Evolutionary conservation across 2,329 filamentous ascomycete species (phyloP), one percentile per base, ranked within the genome.

Genomic region (Parascedosporium putredinis): DNA sequence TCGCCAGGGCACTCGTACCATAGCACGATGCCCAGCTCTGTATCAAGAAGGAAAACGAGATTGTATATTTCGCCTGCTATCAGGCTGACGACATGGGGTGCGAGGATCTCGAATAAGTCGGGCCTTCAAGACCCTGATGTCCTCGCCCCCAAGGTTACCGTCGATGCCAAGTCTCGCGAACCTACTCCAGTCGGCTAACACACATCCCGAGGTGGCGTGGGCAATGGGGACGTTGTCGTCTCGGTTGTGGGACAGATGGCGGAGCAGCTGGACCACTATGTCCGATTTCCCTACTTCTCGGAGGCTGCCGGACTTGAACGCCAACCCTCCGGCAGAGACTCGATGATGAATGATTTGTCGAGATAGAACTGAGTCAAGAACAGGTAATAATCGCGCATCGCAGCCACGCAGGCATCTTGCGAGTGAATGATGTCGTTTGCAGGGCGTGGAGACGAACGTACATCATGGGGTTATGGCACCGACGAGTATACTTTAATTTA

Each of bases 321-420:
- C 60, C 62, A 63, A 27, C 60, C 60, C 14, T 49, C 56, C 25
- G 53, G 46, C 29, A 60, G 60, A 3, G 60, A 60, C 23, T 57
- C 48, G 22, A 58, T 49, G 36, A 63, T 51, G 10, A 52, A 51
- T 1, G 52, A 54, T 5, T 59, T 53, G 7, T 53, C 42, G 14
- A 64, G 49, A 46, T 62, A 62, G 52, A 61, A 53, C 14, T 54
- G 53, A 5, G 55, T 50, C 22, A 63, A 55, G 51, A 62, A 64
- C 8, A 23, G 29, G 47, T 62, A 64, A 51, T 58, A 62, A 45
- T 57, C 54, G 10, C 51, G 53, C 6, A 62, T 29, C 3, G 55
- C 56, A 18, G 53, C 50, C 33, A 63, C 47, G 25, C 33, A 36
- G n/a, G 33, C 33, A 16, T 36, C 33, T 36, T 8, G 33, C n/a